Percentiles rank a stretch among this genome's conserved stretches.
Conservation (phyloP, 2,329 filamentous ascomycete species). For the Cadophora sp. region DNA sequence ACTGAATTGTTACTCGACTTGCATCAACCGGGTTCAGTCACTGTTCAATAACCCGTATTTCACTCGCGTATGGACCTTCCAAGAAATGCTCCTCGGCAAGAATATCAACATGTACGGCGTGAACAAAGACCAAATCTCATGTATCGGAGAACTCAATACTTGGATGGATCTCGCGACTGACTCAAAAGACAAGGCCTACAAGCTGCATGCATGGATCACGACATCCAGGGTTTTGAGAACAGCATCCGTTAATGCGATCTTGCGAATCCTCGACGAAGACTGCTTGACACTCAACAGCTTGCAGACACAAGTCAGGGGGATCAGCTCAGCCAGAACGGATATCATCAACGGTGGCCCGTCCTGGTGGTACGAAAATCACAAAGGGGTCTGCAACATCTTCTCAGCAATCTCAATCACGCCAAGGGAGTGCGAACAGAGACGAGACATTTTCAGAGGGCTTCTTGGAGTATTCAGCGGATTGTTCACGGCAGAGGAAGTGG, state of each 20-base stretch:
- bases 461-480: slow-evolving; percentile 42
- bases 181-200: slow-evolving; percentile 26
- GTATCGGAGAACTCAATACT: slow-evolving; percentile 26
- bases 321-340: slow-evolving; percentile 36
- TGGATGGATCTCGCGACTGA: slow-evolving; percentile 31
- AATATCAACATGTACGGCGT: slow-evolving; percentile 29
- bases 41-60: slow-evolving; percentile 25
- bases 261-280: slow-evolving; percentile 38
- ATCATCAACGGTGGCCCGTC: slow-evolving; percentile 43
- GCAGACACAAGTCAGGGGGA: slow-evolving; percentile 36
- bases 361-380: slow-evolving; percentile 45
- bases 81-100: slow-evolving; percentile 27
- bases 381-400: slow-evolving; percentile 45
- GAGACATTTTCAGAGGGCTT: slow-evolving; percentile 40
- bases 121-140: slow-evolving; percentile 18
- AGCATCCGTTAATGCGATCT: slow-evolving; percentile 33
- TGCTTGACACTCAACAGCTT: slow-evolving; percentile 24
- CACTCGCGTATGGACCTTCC: slow-evolving; percentile 26
- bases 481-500: slow-evolving; percentile 37
- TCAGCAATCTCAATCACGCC: slow-evolving; percentile 43
- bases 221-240: slow-evolving; percentile 24
- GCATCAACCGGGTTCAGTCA: slow-evolving; percentile 21
- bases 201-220: slow-evolving; percentile 23
- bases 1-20: slow-evolving; percentile 27
- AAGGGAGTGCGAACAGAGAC: slow-evolving; percentile 32